Conservation (phyloP, 2,329 filamentous ascomycete species). For the Botrytis fragariae region DNA sequence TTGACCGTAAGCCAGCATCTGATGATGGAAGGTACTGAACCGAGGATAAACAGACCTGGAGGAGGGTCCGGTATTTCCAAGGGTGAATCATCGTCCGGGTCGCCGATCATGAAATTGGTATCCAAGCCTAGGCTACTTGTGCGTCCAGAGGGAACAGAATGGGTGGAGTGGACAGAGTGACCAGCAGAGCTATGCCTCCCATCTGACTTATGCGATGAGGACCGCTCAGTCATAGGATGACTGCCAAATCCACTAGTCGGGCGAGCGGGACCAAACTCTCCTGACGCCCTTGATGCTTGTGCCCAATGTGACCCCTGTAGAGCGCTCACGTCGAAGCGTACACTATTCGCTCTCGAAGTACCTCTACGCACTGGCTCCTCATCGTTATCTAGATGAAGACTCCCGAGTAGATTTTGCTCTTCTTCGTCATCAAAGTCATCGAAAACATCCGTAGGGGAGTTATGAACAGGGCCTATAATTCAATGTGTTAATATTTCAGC, state of each 20-base stretch:
- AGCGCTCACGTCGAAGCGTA: slow-evolving; percentile 94
- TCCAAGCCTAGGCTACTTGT: slow-evolving; percentile 88
- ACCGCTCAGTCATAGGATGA: slow-evolving; percentile 82
- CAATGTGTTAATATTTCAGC: slow-evolving; percentile 29
- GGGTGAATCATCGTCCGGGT: slow-evolving; percentile 66
- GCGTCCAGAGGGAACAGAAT: slow-evolving; percentile 73
- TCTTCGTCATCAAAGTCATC: slow-evolving; percentile 85
- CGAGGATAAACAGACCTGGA: slow-evolving; percentile 79
- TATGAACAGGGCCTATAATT: slow-evolving; percentile 68
- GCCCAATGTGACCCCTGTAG: slow-evolving; percentile 84
- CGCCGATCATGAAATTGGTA: slow-evolving; percentile 61
- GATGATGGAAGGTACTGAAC: slow-evolving; percentile 88
- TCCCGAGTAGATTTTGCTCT: slow-evolving; percentile 73
- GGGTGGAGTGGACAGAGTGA: slow-evolving; percentile 67
- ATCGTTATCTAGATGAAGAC: slow-evolving; percentile 80
- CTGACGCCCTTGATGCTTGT: slow-evolving; percentile 76
- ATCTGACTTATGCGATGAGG: slow-evolving; percentile 92
- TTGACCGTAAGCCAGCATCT: slow-evolving; percentile 91
- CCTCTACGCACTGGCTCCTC: slow-evolving; percentile 83
- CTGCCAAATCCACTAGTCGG: slow-evolving; percentile 77
- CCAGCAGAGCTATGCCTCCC: slow-evolving; percentile 92
- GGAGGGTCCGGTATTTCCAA: slow-evolving; percentile 72
- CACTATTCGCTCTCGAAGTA: slow-evolving; percentile 91
- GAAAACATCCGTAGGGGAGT: slow-evolving; percentile 80
- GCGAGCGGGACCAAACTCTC: slow-evolving; percentile 74